These are phyloP conservation scores for Verruconis gallopava DNA, from an alignment of 2,329 filamentous ascomycete genomes.

Conservation along the genomic window DNA sequence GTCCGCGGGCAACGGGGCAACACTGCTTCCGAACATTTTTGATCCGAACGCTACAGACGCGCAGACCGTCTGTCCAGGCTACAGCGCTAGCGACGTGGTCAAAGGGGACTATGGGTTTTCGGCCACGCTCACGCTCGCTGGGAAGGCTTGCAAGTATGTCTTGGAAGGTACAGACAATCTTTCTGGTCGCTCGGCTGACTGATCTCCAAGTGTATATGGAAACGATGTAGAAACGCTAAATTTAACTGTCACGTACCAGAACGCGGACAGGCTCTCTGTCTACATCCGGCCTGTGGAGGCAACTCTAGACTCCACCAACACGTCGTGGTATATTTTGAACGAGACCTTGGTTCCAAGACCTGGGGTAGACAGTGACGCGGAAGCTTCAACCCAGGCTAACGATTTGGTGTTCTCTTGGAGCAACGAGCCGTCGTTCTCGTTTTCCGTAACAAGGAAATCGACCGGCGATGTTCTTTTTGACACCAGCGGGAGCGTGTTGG, in stretches of 20 bases:
- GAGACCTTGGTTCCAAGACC: constrained; percentile 50
- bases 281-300: constrained; percentile 49
- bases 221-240: constrained; percentile 55
- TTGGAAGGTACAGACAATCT: too few relatives aligned
- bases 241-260: constrained; percentile 56
- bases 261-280: constrained; percentile 52
- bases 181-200: too few relatives aligned
- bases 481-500: constrained; percentile 48
- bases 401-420: constrained; percentile 42
- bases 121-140: constrained; percentile 40
- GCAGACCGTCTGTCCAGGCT: constrained; percentile 50
- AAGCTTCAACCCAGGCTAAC: constrained; percentile 24
- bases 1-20: constrained; percentile 16
- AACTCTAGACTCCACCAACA: constrained; percentile 48
- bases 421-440: constrained; percentile 45
- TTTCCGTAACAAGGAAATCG: constrained; percentile 42
- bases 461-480: constrained; percentile 56
- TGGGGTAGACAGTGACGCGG: constrained; percentile 28
- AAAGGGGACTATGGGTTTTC: constrained; percentile 35
- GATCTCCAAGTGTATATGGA: constrained; percentile 48
- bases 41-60: constrained; percentile 51
- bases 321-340: constrained; percentile 54
- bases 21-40: constrained; percentile 46
- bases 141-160: constrained; percentile 43
- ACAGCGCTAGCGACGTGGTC: constrained; percentile 39